Evolutionary conservation across 2,329 filamentous ascomycete genomes (phyloP).

Genomic region (Biscogniauxia sp.): DNA sequence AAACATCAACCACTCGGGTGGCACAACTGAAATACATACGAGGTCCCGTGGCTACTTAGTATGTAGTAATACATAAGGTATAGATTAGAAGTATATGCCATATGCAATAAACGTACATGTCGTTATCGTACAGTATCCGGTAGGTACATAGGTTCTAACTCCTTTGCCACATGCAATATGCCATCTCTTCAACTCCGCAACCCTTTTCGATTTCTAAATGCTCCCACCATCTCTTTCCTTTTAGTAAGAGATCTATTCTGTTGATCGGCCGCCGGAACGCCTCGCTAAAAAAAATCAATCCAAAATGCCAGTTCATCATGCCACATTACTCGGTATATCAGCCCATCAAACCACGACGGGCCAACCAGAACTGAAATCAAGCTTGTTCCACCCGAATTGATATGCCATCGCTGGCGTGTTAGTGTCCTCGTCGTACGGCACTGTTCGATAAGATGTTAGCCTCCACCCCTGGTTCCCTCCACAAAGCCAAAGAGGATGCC

Average conservation of each 20-base stretch:
- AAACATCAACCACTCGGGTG: too few species aligned
- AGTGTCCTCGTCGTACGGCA: slow-evolving; percentile 15
- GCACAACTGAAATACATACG: too few species aligned
- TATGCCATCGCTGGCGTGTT: slow-evolving; percentile 14
- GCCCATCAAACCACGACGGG: slow-evolving; percentile 13
- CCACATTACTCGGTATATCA: background rate
- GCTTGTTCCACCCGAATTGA: slow-evolving; percentile 25
- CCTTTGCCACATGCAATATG: too few species aligned
- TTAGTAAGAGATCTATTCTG: background rate
- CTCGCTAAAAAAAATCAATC: background rate
- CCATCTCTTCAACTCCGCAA: too few species aligned
- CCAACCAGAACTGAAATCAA: slow-evolving; percentile 23
- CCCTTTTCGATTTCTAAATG: background rate
- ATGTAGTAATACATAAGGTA: too few species aligned
- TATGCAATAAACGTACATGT: too few species aligned
- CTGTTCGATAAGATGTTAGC: slow-evolving; percentile 1
- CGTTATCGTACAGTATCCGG: too few species aligned
- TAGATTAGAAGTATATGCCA: too few species aligned
- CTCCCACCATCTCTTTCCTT: background rate
- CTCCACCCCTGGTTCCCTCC: background rate
- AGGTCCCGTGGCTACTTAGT: too few species aligned
- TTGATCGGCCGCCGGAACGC: background rate
- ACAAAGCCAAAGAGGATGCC: background rate
- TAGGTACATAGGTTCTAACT: too few species aligned
- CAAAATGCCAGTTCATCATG: background rate